Evolutionary conservation across 768 basidiomycete genomes (phyloP).

Genomic region (Lactarius evosmus): DNA sequence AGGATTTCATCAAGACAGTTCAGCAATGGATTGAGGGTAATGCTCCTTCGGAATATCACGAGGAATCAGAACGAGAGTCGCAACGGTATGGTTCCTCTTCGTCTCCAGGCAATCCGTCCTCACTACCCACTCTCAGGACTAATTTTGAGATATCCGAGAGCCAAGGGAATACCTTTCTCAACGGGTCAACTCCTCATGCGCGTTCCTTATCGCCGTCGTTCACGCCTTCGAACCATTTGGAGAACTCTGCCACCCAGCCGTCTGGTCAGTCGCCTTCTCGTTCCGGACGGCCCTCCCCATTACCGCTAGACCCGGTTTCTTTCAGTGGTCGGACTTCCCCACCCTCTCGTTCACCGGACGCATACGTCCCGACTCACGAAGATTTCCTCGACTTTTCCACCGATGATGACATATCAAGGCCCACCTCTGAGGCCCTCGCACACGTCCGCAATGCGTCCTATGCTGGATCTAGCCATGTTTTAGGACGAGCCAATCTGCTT

Average conservation of each 20-base stretch:
- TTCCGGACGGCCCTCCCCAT: slow-evolving; percentile 45
- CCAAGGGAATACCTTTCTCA: slow-evolving; percentile 4
- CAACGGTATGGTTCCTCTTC: slow-evolving; percentile 33
- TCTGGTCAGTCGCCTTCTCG: slow-evolving; percentile 25
- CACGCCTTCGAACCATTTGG: slow-evolving; percentile 49
- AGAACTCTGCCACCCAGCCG: slow-evolving; percentile 1
- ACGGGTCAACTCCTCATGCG: slow-evolving; percentile 38
- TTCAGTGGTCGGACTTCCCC: slow-evolving; percentile 34
- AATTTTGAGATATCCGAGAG: slow-evolving; percentile 4
- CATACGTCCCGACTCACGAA: slow-evolving; percentile 54
- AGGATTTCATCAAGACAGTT: slow-evolving; percentile 67
- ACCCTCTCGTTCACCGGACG: slow-evolving; percentile 51
- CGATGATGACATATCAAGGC: slow-evolving; percentile 40
- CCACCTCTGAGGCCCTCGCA: slow-evolving; percentile 22
- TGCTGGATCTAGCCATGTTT: slow-evolving; percentile 39
- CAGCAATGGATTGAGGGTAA: slow-evolving; percentile 74
- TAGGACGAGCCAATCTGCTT: slow-evolving; percentile 40
- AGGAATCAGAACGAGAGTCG: slow-evolving; percentile 40
- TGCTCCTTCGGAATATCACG: slow-evolving; percentile 37
- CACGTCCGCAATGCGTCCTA: slow-evolving; percentile 54
- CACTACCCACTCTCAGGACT: slow-evolving; percentile 34
- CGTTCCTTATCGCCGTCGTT: slow-evolving; percentile 64
- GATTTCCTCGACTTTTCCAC: slow-evolving; percentile 48
- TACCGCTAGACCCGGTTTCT: slow-evolving; percentile 47
- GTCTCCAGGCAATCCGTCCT: slow-evolving; percentile 7